Evolutionary conservation across 257 asterid genomes (phyloP), one percentile per base, ranked within the genome.

Genomic region (Ophiorrhiza pumila): DNA sequence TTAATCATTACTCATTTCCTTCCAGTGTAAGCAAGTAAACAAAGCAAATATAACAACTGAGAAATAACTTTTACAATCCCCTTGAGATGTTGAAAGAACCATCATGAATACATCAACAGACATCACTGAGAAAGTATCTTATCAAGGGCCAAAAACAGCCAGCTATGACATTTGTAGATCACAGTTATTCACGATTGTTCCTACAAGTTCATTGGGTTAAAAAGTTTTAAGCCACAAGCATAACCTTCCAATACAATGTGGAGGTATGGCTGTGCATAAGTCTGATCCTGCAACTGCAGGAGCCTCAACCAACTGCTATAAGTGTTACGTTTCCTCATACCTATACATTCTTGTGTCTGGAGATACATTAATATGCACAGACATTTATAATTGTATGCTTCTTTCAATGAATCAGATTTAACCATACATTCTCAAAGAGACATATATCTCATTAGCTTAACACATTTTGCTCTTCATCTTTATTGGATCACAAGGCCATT

Each of bases 1-100:
- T 84, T 64, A 68, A 68, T 29, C 47, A 68, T 56, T 45, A 22
- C 3, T 29, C 64, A 66, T 42, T 61, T 17, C n/a, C 11, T 61
- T 17, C n/a, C 11, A 57, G 32, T 46, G 39, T 64, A 2, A 5
- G 6, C 42, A 31, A 31, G 8, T 11, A 61, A 55, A 29, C 37
- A 25, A n/a, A 49, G 60, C 14, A 14, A 58, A 37, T 17, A 22
- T 22, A 58, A 25, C 25, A 3, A n/a, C n/a, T n/a, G n/a, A 47
- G 69, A 68, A 34, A 32, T 10, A 49, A 25, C 29, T 45, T 43
- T 29, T 60, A 67, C 34, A 41, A 32, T 68, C 49, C 13, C 17
- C 43, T 68, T 10, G 12, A 47, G 53, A 68, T 62, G 27, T 34
- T 47, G 65, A 23, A 10, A 71, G 34, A 57, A 23, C 18, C 29